Evolutionary conservation across 768 basidiomycete genomes (phyloP), one percentile per base, ranked within the genome.

Genomic region (Daedalea quercina): DNA sequence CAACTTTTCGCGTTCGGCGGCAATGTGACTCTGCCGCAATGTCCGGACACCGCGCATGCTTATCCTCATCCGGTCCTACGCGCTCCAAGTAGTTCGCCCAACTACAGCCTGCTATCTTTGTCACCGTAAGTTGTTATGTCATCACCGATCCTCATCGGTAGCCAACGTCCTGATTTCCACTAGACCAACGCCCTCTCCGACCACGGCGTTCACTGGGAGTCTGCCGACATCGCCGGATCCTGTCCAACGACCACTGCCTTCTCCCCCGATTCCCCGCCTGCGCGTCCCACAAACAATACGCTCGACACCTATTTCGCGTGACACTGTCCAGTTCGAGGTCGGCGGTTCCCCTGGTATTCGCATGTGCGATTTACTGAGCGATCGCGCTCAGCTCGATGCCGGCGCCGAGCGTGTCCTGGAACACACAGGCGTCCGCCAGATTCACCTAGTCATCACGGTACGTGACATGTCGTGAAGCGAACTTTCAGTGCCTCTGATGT

Each of bases 401-500:
- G 26, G 23, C 33, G 35, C 26, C n/a, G 57, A 58, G n/a, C 50
- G 43, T 25, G 57, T 60, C 17, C 48, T 60, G 3, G 53, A 47
- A 11, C 20, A 25, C 3, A 56, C 53, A 1, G 53, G 55, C 9
- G 50, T 51, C 2, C 60, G 60, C 13, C 57, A 58, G 25, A 46
- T 60, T 41, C 60, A 44, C 24, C 37, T 58, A 1, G 51, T 56
- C 15, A 35, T 60, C n/a, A 44, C 41, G n/a, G 60, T 60, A 46
- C 35, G 60, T 51, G 9, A 11, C n/a, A 1, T n/a, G 19, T 19
- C 1, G 9, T 1, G 9, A 3, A 11, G 3, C 28, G 2, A 7
- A 8, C 9, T 3, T 1, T 46, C 2, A 17, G 13, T 8, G 26
- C 40, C n/a, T n/a, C n/a, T n/a, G n/a, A 40, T 9, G 6, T n/a